Evolutionary conservation across 805 yeast genomes (phyloP), one percentile per base, ranked within the genome.

Genomic region (Candida sphagnicola): DNA sequence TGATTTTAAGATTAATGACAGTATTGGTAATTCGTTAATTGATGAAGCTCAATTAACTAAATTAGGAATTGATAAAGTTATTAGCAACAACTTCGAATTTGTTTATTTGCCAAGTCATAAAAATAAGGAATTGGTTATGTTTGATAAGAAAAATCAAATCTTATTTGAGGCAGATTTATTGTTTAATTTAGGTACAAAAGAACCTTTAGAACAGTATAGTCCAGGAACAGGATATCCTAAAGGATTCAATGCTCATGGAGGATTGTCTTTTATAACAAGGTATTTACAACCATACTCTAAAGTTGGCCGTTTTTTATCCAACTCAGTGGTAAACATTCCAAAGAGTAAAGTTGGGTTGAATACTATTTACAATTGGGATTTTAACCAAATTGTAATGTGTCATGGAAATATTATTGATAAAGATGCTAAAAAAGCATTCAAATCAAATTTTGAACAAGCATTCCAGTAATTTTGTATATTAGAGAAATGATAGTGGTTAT

Each of bases 151-250:
- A 11, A 61, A 77, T 25, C 72, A 72, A 53, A 65, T 77, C 0
- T 49, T 82, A 14, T 64, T 75, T 43, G 78, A 72, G 47, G 88
- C 81, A 11, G 88, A 82, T 54, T 53, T 81, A 41, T 49, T 81
- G 24, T 75, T 82, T 60, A 78, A 80, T 52, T 61, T 80, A 45
- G 80, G 79, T 10, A 63, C 65, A 24, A 34, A 44, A 12, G 48
- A 39, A 18, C 45, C 50, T 4, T 48, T 65, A 46, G 72, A 67
- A 40, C 81, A 75, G 48, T 73, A 55, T 48, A 60, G 68, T 17
- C 59, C 66, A 1, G 62, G 46, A 26, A 47, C 62, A 5, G 85
- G 82, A 23, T 80, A 64, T 44, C 64, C 66, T 6, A 64, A 58
- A 4, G 55, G 54, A 5, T 56, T 48, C 34, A 57, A 61, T 34